A percentile compares a stretch with the other conserved stretches of the same genome.
phyloP scores from a whole-genome alignment of 805 yeast species.

The Wickerhamomyces hampshirensis region DNA sequence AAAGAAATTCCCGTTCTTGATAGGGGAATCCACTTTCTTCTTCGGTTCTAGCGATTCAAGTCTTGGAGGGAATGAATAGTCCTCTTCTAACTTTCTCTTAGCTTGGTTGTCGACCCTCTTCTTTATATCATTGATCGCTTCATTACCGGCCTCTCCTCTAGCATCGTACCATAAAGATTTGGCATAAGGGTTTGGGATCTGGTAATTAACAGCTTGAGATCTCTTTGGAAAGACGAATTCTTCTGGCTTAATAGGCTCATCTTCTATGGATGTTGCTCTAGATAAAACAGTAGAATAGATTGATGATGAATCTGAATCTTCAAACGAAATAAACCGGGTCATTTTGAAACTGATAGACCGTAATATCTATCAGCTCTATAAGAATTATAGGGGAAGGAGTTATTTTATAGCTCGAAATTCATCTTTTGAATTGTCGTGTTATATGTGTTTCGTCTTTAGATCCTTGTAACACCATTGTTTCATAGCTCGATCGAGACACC shows the following conservation, averaged over 20 bases:
- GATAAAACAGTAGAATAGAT: constrained; percentile 8
- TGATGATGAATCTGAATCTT: constrained; percentile 8
- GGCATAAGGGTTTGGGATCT: constrained; percentile 34
- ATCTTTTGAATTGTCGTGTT: no score
- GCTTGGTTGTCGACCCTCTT: constrained; percentile 15
- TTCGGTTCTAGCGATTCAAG: constrained; percentile 15
- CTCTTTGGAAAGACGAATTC: background rate
- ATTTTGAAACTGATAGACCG: no score
- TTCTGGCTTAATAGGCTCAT: background rate
- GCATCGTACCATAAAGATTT: constrained; percentile 38
- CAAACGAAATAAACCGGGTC: no score
- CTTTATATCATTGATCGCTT: constrained; percentile 29
- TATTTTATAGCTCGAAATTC: no score
- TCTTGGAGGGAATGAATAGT: constrained; percentile 19
- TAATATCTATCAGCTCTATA: no score
- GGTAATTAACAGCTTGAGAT: constrained; percentile 1
- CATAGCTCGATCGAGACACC: no score
- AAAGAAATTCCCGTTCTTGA: constrained; percentile 21
- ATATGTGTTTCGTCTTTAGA: background rate
- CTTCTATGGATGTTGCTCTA: no score
- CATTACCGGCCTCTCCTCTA: constrained; percentile 29
- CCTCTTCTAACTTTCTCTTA: constrained; percentile 11
- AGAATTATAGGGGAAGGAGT: no score
- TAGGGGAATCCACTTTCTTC: constrained; percentile 35
- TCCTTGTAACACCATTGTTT: constrained; percentile 8